phyloP scores from a whole-genome alignment of 345 rosid species.

The Schrenkiella parvula region DNA sequence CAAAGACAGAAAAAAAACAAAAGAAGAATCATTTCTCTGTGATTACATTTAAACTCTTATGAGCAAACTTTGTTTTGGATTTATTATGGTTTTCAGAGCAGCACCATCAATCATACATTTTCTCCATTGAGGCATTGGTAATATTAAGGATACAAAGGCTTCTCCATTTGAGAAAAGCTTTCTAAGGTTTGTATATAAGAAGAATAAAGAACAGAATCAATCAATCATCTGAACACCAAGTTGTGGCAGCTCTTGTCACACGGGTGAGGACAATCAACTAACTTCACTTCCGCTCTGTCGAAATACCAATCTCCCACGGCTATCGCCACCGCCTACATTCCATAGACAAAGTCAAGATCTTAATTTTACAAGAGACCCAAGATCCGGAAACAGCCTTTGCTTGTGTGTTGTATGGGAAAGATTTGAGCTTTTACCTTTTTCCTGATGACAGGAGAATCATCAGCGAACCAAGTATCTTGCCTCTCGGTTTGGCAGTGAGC shows the following conservation, averaged over 20 bases:
- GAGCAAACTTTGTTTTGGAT: constrained; percentile 7
- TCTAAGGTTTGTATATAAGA: constrained; percentile 17
- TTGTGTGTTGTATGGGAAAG: constrained; percentile 2
- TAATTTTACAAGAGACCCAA: neutral
- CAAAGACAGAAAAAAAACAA: neutral
- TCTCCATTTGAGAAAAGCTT: constrained; percentile 20
- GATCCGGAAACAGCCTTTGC: neutral
- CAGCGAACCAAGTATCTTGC: constrained; percentile 94
- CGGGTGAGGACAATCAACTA: constrained; percentile 81
- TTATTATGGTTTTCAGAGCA: constrained; percentile 16
- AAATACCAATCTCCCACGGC: constrained; percentile 98
- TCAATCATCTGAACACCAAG: constrained; percentile 63
- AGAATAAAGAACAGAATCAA: constrained; percentile 6
- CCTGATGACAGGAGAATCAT: constrained; percentile 66
- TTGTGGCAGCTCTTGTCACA: constrained; percentile 93
- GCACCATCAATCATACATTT: constrained; percentile 1
- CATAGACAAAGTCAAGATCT: neutral
- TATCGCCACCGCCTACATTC: constrained; percentile 63
- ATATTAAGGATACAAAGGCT: constrained; percentile 3
- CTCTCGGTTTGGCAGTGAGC: constrained; percentile 97
- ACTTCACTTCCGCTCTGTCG: constrained; percentile 56
- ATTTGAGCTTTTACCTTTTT: constrained; percentile 54
- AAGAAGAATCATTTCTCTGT: constrained; percentile 1
- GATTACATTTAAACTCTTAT: constrained; percentile 6
- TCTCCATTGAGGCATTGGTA: constrained; percentile 35